A percentile compares a stretch with the other conserved stretches of the same genome.
Evolutionary conservation across 1,284 basidiomycete species (phyloP).

Genomic region (Grifola frondosa): DNA sequence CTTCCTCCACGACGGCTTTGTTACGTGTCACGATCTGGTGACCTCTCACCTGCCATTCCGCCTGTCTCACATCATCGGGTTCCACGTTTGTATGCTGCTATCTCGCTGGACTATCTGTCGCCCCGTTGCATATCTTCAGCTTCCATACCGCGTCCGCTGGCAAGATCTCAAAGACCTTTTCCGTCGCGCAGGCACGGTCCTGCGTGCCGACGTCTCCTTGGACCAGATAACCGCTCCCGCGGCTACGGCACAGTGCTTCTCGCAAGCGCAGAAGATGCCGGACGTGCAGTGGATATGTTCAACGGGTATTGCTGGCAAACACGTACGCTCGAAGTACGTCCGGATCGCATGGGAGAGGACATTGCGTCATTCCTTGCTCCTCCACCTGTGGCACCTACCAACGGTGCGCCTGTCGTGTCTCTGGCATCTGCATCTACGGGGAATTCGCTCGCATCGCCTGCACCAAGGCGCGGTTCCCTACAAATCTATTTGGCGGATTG

Average conservation of each 20-base stretch:
- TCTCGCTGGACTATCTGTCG: too few relatives aligned
- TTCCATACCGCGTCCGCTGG: constrained; percentile 92
- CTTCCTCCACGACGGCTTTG: too few relatives aligned
- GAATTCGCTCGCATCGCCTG: constrained; percentile 13
- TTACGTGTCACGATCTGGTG: too few relatives aligned
- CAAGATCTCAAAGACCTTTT: constrained; percentile 98
- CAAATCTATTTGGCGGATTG: constrained; percentile 8
- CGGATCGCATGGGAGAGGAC: constrained; percentile 71
- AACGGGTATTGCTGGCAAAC: constrained; percentile 93
- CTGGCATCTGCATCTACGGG: not conserved
- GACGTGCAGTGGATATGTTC: constrained; percentile 86
- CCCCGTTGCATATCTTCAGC: too few relatives aligned
- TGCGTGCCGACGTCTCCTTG: constrained; percentile 92
- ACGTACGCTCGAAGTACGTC: constrained; percentile 84
- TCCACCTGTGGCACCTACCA: constrained; percentile 9
- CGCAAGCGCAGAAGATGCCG: constrained; percentile 89
- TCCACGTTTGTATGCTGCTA: constrained; percentile 2
- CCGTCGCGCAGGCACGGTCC: constrained; percentile 90
- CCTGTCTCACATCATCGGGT: constrained; percentile 6
- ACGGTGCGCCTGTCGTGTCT: too few relatives aligned
- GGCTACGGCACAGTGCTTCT: constrained; percentile 94
- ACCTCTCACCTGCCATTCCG: not conserved
- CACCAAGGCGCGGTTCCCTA: constrained; percentile 9
- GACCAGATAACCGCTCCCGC: constrained; percentile 88
- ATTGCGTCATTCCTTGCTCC: constrained; percentile 34